A percentile compares a stretch with the other conserved stretches of the same genome.
Conservation (phyloP, 768 basidiomycete species). For the Cubamyces sp. region DNA sequence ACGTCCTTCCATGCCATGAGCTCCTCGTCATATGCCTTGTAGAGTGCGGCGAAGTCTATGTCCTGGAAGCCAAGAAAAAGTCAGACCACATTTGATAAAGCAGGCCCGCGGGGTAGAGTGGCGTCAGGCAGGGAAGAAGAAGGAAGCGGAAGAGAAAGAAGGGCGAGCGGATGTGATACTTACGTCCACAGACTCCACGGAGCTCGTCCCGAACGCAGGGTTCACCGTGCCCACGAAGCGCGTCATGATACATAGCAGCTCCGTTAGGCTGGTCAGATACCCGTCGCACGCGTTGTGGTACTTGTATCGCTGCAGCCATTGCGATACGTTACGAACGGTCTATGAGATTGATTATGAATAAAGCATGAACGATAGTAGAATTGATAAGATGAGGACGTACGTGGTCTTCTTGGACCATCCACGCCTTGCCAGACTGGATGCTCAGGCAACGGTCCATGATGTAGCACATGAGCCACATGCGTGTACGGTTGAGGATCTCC, state of each 20-base stretch:
- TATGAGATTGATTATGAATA: slow-evolving; percentile 37
- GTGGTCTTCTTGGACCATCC: slow-evolving; percentile 68
- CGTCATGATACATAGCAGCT: slow-evolving; percentile 37
- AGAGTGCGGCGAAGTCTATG: slow-evolving; percentile 27
- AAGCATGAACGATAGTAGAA: no score
- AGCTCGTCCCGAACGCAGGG: slow-evolving; percentile 26
- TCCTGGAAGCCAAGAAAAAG: slow-evolving; percentile 24
- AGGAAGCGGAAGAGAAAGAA: slow-evolving; percentile 1
- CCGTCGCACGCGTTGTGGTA: slow-evolving; percentile 35
- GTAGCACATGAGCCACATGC: slow-evolving; percentile 79
- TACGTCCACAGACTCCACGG: slow-evolving; percentile 23
- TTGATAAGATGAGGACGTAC: slow-evolving; percentile 40
- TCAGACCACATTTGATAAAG: not conserved
- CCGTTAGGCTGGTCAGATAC: slow-evolving; percentile 36
- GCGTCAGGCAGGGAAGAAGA: no score
- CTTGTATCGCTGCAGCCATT: slow-evolving; percentile 32
- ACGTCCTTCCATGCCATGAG: slow-evolving; percentile 27
- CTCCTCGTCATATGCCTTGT: slow-evolving; percentile 32
- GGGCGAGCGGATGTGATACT: not conserved
- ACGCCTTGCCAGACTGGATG: slow-evolving; percentile 76
- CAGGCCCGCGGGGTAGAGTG: no score
- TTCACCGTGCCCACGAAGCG: slow-evolving; percentile 34
- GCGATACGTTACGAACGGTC: slow-evolving; percentile 29
- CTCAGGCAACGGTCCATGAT: slow-evolving; percentile 76
- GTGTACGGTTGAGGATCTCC: slow-evolving; percentile 69